These are phyloP conservation scores for Crucibulum laeve DNA, from an alignment of 768 basidiomycete species.

Conservation along the genomic window DNA sequence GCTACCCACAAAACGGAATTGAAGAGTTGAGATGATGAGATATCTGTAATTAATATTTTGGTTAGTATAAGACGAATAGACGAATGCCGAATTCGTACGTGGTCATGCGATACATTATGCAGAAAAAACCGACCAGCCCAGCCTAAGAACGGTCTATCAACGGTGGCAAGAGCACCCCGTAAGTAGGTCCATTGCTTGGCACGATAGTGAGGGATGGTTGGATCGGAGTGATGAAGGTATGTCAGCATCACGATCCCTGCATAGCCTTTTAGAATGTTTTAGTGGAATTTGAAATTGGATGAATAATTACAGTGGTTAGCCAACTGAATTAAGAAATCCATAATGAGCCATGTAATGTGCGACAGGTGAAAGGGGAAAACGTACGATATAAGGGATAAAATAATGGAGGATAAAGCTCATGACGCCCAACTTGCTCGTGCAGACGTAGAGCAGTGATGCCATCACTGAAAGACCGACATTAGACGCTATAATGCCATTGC, in stretches of 20 bases:
- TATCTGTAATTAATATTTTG: slow-evolving; percentile 30
- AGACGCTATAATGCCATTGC: slow-evolving; percentile 40
- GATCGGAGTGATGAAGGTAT: slow-evolving; percentile 59
- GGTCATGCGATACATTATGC: slow-evolving; percentile 49
- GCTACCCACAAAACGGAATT: slow-evolving; percentile 45
- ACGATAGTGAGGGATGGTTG: slow-evolving; percentile 51
- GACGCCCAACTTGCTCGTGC: slow-evolving; percentile 33
- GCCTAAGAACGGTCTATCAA: slow-evolving; percentile 57
- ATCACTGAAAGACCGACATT: slow-evolving; percentile 43
- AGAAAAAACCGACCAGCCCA: slow-evolving; percentile 63
- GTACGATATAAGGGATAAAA: slow-evolving; percentile 47
- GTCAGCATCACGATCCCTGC: slow-evolving; percentile 59
- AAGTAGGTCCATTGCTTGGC: slow-evolving; percentile 50
- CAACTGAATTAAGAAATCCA: slow-evolving; percentile 24
- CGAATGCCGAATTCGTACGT: slow-evolving; percentile 22
- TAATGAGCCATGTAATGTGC: slow-evolving; percentile 8
- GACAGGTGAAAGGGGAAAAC: slow-evolving; percentile 12
- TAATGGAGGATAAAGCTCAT: slow-evolving; percentile 38
- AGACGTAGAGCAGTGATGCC: slow-evolving; percentile 33
- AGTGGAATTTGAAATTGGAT: background rate
- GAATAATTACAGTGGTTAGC: slow-evolving; percentile 32
- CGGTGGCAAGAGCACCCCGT: slow-evolving; percentile 53
- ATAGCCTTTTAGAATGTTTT: slow-evolving; percentile 20
- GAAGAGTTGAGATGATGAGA: slow-evolving; percentile 61
- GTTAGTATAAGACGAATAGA: background rate